phyloP scores from a whole-genome alignment of 192 early-diverging fungal genomes.

The Backusella circina region DNA sequence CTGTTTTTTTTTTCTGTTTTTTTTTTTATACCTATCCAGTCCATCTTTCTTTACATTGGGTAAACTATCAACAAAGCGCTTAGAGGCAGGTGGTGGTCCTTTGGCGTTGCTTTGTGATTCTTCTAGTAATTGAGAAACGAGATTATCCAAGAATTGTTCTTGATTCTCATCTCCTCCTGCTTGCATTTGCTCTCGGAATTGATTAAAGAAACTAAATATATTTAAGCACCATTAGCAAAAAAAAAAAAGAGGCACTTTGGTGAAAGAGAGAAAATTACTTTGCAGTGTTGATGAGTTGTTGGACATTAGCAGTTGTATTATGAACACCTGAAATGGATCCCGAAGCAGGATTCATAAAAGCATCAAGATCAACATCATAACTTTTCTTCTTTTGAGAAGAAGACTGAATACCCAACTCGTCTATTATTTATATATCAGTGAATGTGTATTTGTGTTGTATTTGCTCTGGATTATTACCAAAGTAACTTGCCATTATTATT shows the following conservation, averaged over 20 bases:
- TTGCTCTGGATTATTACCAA: conserved; percentile 27
- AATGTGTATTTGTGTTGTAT: background rate
- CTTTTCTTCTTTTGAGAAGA: background rate
- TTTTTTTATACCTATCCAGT: conserved; percentile 16
- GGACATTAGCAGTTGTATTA: background rate
- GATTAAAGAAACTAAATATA: conserved; percentile 18
- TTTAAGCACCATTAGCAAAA: background rate
- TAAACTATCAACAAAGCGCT: conserved; percentile 30
- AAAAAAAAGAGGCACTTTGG: background rate
- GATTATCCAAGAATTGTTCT: conserved; percentile 35
- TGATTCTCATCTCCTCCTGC: conserved; percentile 26
- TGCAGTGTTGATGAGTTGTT: conserved; percentile 14
- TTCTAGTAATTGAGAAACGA: conserved; percentile 37
- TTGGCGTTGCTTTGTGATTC: conserved; percentile 36
- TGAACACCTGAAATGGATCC: background rate
- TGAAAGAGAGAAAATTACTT: background rate
- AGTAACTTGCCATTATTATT: conserved; percentile 37
- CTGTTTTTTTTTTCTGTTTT: background rate
- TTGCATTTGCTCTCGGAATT: conserved; percentile 27
- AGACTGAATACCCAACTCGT: conserved; percentile 3
- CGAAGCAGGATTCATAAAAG: conserved; percentile 26
- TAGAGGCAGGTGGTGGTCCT: conserved; percentile 38
- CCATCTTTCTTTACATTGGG: conserved; percentile 15
- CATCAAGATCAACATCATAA: conserved; percentile 26
- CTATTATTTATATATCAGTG: conserved; percentile 20